Evolutionary conservation across 1,139 yeast genomes (phyloP), one percentile per base, ranked within the genome.

Genomic region (Waltiozyma sp.): DNA sequence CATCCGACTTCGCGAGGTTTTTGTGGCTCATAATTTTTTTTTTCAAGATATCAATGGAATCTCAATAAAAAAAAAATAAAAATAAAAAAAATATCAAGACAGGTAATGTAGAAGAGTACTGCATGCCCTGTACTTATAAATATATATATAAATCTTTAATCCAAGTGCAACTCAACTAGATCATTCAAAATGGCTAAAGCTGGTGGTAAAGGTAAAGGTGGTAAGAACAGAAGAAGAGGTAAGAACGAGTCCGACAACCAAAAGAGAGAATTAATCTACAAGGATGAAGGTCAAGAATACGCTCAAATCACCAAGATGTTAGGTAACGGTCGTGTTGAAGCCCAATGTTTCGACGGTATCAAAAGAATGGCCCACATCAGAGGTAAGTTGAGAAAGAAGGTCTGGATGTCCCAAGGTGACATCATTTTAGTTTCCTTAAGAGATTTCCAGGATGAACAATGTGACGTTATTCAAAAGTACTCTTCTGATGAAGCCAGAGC

Each of bases 371-470:
- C 95, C 18, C 98, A 91, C 63, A 93, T 93, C 60, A 85, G 99
- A 74, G 99, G 99, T 56, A 93, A 93, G 66, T 77, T 93, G 71
- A 85, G 99, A 76, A 93, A 93, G 81, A 91, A 91, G 78, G 97
- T 89, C 49, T 93, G 99, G 99, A 89, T 93, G 87, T 85, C 87
- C 39, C 97, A 88, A 68, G 98, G 98, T 69, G 99, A 93, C 63
- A 93, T 93, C 57, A 88, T 93, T 54, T 72, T 93, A 60, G 91
- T 91, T 40, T 88, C 96, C 7, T 77, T 93, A 60, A 87, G 99
- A 75, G 99, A 93, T 61, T 93, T 91, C 79, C 96, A 93, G 68
- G 97, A 91, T 61, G 96, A 87, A 53, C 94, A 85, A 65, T 93
- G 96, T 71, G 99, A 93, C 64, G 97, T 93, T 54, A 91, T 93